These are phyloP conservation scores for Solanum infundibuliforme DNA, from an alignment of 257 asterid species.

Conservation along the genomic window DNA sequence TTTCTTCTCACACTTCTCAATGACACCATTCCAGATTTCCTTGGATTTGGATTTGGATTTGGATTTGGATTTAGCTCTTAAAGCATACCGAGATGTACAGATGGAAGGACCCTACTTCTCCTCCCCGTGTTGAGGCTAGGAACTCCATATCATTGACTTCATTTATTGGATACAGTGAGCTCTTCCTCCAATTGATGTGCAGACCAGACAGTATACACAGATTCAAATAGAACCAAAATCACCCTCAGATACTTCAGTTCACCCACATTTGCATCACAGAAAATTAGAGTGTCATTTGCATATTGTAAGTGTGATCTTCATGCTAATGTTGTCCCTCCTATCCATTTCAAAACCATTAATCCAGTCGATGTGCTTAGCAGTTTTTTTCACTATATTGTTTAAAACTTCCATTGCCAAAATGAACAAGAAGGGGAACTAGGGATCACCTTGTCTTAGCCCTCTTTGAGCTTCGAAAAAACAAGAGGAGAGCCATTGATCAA, in stretches of 20 bases:
- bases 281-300: background rate
- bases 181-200: background rate
- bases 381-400: background rate
- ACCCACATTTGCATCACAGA: background rate
- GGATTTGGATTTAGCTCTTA: background rate
- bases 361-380: background rate
- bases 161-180: background rate
- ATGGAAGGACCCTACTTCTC: background rate
- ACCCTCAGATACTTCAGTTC: background rate
- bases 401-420: background rate
- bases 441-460: background rate
- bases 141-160: background rate
- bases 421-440: background rate
- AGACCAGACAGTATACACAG: background rate
- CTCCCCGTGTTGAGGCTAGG: background rate
- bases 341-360: too few species aligned
- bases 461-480: background rate
- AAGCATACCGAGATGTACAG: background rate
- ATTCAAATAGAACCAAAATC: background rate
- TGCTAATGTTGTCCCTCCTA: too few species aligned
- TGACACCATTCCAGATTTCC: background rate
- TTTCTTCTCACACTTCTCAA: background rate
- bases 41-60: too few species aligned
- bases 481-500: background rate
- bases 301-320: too few species aligned